phyloP scores from a whole-genome alignment of 371 early-diverging fungal genomes.

The Mucor sp. region DNA sequence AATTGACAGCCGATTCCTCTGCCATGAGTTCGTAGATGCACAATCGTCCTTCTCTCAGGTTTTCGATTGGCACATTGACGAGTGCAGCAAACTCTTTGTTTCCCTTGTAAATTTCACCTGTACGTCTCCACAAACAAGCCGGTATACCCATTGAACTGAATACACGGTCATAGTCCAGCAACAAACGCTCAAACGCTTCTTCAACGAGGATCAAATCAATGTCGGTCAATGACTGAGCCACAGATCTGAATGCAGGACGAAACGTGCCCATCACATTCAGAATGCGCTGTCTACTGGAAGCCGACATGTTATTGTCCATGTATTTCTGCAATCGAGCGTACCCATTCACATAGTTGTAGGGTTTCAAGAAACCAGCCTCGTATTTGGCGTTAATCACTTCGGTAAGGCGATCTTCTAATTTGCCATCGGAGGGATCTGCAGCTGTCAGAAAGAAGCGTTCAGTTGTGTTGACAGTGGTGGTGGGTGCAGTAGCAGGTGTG shows the following conservation, averaged over 20 bases:
- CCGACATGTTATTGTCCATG: constrained; percentile 88
- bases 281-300: constrained; percentile 73
- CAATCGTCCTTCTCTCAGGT: constrained; percentile 72
- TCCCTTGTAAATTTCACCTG: constrained; percentile 94
- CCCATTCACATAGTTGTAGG: constrained; percentile 90
- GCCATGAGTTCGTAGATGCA: constrained; percentile 94
- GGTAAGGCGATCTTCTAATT: constrained; percentile 79
- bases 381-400: constrained; percentile 92
- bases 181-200: constrained; percentile 90
- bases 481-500: constrained; percentile 20
- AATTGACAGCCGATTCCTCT: constrained; percentile 89
- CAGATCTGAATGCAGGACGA: constrained; percentile 80
- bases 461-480: constrained; percentile 58
- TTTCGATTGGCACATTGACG: constrained; percentile 78
- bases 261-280: constrained; percentile 86
- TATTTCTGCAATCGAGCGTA: constrained; percentile 87
- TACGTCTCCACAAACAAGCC: constrained; percentile 91
- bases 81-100: constrained; percentile 92
- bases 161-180: constrained; percentile 93
- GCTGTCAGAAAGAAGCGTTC: constrained; percentile 89
- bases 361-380: constrained; percentile 90
- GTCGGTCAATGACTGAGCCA: constrained; percentile 90
- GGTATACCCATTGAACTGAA: constrained; percentile 95
- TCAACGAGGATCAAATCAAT: constrained; percentile 90
- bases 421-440: constrained; percentile 85